Conservation (phyloP, 2,329 filamentous ascomycete genomes). For the Diaporthe sp. region DNA sequence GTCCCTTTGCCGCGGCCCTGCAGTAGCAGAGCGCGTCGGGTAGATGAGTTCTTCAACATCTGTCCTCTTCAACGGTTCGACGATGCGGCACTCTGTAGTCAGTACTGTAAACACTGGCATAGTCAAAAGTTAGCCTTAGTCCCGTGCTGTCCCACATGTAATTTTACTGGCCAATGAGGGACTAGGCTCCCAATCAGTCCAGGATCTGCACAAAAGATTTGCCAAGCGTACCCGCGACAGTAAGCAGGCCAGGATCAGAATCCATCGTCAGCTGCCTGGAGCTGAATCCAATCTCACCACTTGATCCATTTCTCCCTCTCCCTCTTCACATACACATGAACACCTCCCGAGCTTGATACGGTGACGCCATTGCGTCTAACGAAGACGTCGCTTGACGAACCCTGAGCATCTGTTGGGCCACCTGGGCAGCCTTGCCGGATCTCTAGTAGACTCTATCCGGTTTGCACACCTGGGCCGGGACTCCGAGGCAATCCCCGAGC, state of each 20-base stretch:
- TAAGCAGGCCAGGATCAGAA: background rate
- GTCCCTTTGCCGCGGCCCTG: background rate
- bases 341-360: background rate
- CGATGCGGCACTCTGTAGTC: no score
- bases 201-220: background rate
- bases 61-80: background rate
- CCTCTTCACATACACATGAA: background rate
- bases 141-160: background rate
- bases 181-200: background rate
- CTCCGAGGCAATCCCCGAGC: background rate
- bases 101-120: no score
- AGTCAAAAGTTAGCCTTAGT: background rate
- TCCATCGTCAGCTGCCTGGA: background rate
- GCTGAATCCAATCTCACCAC: background rate
- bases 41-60: background rate
- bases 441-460: background rate
- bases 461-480: no score
- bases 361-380: background rate
- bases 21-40: background rate
- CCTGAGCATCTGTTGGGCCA: background rate
- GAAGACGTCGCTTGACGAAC: background rate
- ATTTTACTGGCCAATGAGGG: background rate
- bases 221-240: background rate
- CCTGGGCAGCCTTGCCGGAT: background rate
- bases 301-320: background rate